Conservation (phyloP, 139 green algal species). For the Gonium pectorale region DNA sequence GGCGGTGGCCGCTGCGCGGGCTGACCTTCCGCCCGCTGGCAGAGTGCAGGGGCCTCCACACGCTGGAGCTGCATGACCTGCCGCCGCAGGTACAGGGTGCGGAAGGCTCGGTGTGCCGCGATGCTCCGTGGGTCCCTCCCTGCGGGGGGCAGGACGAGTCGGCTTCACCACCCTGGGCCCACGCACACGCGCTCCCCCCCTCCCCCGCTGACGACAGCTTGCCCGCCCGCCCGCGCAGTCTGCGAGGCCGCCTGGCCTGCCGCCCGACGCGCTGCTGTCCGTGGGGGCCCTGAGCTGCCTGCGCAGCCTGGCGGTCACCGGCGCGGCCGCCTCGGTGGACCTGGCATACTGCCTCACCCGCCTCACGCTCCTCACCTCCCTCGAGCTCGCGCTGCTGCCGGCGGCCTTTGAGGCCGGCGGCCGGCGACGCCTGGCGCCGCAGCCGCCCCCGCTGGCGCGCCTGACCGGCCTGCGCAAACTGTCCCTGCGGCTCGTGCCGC, state of each 20-base stretch:
- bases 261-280: neutral
- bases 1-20: neutral
- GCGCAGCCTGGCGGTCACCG: neutral
- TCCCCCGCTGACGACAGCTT: neutral
- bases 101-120: neutral
- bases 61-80: neutral
- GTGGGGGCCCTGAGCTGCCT: neutral
- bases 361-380: neutral
- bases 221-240: neutral
- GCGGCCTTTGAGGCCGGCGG: neutral
- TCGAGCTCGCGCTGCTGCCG: slow-evolving; percentile 9
- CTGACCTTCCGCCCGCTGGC: slow-evolving; percentile 2
- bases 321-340: neutral
- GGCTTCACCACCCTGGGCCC: neutral
- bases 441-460: neutral
- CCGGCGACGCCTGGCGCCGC: neutral
- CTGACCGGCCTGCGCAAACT: neutral
- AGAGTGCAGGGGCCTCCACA: neutral
- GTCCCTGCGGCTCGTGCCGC: neutral
- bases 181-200: neutral
- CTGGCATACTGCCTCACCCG: neutral
- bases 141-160: neutral
- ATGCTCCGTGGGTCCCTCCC: too few species aligned
- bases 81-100: neutral
- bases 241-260: neutral